Percentiles rank a stretch among this genome's conserved stretches.
Conservation (phyloP, 192 early-diverging fungal species). For the Coemansia erecta region DNA sequence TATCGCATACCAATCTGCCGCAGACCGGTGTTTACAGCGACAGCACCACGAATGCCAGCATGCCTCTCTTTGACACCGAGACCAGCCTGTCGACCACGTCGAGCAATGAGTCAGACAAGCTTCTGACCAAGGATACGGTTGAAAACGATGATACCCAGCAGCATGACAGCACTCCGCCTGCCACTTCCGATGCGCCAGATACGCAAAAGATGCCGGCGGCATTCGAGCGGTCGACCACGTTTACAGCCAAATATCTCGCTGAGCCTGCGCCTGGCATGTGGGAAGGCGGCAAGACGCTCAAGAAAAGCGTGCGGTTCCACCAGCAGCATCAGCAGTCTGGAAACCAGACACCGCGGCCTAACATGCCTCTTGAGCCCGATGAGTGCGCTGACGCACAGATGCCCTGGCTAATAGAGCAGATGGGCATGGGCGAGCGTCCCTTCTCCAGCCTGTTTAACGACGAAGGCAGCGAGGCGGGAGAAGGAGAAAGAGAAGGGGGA, state of each 20-base stretch:
- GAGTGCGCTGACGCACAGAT: constrained; percentile 24
- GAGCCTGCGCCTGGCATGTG: constrained; percentile 43
- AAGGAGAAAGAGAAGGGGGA: constrained; percentile 3
- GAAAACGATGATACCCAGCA: neutral
- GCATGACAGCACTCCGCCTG: neutral
- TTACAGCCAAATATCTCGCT: constrained; percentile 27
- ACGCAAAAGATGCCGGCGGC: neutral
- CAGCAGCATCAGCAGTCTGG: neutral
- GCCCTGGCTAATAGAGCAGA: constrained; percentile 49
- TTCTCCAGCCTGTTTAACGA: constrained; percentile 41
- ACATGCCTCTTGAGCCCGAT: constrained; percentile 49
- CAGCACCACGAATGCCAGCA: neutral
- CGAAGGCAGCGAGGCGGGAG: constrained; percentile 6
- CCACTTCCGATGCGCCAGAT: neutral
- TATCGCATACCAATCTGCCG: neutral
- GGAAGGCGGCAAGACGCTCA: constrained; percentile 1
- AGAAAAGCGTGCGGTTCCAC: neutral
- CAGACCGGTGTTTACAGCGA: neutral
- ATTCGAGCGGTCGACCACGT: constrained; percentile 20
- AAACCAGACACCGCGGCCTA: constrained; percentile 1
- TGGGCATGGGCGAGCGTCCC: constrained; percentile 49
- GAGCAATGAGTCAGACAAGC: neutral
- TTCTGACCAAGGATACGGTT: neutral
- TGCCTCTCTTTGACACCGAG: neutral
- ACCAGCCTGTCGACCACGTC: neutral